Conservation (phyloP, 306 rosid genomes). For the Prinsepia uniflora region DNA sequence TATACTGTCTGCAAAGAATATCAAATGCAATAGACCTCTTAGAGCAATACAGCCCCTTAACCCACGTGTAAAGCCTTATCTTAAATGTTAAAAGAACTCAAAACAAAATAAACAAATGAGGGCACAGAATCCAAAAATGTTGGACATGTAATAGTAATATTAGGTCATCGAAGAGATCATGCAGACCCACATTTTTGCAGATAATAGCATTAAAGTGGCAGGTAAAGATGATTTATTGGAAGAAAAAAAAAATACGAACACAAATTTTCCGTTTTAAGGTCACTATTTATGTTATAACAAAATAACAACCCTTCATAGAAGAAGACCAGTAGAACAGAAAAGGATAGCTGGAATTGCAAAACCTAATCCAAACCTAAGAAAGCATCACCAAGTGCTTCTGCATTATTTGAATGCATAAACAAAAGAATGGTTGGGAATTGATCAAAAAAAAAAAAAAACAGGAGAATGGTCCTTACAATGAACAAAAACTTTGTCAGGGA, state of each 20-base stretch:
- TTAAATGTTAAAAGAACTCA: not conserved
- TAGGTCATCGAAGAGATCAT: not conserved
- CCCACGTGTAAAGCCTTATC: not conserved
- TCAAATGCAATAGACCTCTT: not conserved
- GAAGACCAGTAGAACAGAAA: not conserved
- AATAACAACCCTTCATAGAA: not conserved
- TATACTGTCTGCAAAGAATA: not conserved
- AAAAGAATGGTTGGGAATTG: slow-evolving; percentile 14
- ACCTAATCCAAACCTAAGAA: slow-evolving; percentile 12
- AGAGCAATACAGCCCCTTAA: not conserved
- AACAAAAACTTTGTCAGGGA: slow-evolving; percentile 78
- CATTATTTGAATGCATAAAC: not conserved
- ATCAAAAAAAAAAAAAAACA: not conserved
- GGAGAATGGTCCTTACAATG: slow-evolving; percentile 56
- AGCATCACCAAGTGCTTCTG: not conserved
- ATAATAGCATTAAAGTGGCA: not conserved
- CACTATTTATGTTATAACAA: not conserved
- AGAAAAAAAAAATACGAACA: not conserved
- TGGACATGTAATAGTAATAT: not conserved
- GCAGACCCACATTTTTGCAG: not conserved
- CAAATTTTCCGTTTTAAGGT: not conserved
- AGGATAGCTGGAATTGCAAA: not conserved
- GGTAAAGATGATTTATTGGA: not conserved
- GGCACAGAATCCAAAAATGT: slow-evolving; percentile 7
- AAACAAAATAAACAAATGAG: not conserved